phyloP scores from a whole-genome alignment of 176 grass and related monocot species.

The Oryza meridionalis region DNA sequence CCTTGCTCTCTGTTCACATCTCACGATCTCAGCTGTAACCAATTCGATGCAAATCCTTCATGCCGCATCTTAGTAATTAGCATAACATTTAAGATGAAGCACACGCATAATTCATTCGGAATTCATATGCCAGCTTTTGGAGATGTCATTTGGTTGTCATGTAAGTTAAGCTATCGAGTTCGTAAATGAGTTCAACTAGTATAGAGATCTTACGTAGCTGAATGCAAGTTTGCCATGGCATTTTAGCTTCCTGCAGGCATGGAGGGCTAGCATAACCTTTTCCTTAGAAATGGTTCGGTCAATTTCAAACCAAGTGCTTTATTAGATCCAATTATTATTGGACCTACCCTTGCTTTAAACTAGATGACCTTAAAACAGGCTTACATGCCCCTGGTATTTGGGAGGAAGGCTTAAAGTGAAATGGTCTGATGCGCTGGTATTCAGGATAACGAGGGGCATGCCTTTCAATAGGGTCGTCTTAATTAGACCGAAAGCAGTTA shows the following conservation, averaged over 20 bases:
- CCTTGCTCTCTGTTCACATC: neutral
- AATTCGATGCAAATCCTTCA: neutral
- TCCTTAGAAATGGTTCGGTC: neutral
- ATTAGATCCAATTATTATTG: neutral
- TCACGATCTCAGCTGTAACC: neutral
- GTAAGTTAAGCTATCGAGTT: neutral
- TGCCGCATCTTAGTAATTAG: neutral
- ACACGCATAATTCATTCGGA: neutral
- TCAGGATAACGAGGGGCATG: neutral
- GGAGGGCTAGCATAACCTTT: constrained; percentile 5
- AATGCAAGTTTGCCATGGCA: neutral
- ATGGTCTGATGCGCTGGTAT: neutral
- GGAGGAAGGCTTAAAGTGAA: neutral
- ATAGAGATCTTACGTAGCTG: neutral
- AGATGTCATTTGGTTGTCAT: neutral
- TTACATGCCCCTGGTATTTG: neutral
- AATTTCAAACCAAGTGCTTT: neutral
- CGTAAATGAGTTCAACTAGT: neutral
- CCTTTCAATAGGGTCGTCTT: neutral
- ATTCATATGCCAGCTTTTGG: neutral
- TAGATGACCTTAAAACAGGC: neutral
- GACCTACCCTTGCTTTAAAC: neutral
- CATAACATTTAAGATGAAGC: neutral
- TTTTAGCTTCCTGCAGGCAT: neutral
- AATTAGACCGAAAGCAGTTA: neutral